Base-by-base conservation (phyloP, 331 rosid genomes). In the Spiraea crenata region DNA sequence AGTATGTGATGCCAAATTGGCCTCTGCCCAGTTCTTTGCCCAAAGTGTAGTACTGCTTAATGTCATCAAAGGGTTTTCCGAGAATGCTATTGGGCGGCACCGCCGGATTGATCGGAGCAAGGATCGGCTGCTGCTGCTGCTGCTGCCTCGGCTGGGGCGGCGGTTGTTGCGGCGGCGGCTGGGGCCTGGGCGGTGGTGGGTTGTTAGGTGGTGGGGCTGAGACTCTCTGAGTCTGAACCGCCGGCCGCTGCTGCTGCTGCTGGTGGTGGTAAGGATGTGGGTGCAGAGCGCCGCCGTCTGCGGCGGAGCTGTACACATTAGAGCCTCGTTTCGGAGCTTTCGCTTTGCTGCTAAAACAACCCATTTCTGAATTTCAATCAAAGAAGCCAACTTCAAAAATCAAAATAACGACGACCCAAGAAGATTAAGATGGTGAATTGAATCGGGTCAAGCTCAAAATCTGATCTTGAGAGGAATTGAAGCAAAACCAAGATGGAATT, bases 11-110 rank as follows among this genome's bases (percentile, higher is more conserved):
- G 51, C 98, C 98, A 67, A 85, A 93, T 75, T 93, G 98, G 5
- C 98, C 98, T 48, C 98, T 76, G 6, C 97, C 98, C 69, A 93
- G 71, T 74, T 93, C 98, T 55, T 85, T 90, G 2, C 98, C 95
- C 25, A 93, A 70, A 48, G 85, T 83, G 73, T 93, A 93, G 81
- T 76, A 54, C 40, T 79, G 74, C 69, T 77, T 90, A 6, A 93
- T 78, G 58, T 90, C 97, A 9, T 87, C 92, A 63, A 81, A 81
- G 69, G 96, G 90, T 65, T 85, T 87, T 1, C 89, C 93, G 6
- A 93, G 82, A 52, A 90, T 85, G 47, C 89, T 77, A n/a, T 82
- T 88, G 6, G 77, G 64, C 45, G 71, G 89, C 20, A 62, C 75
- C 10, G 82, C 31, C 15, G 69, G 70, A 3, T 58, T 71, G 45